Evolutionary conservation across 1,284 basidiomycete genomes (phyloP), one percentile per base, ranked within the genome.

Genomic region (Cutaneotrichosporon sp.): DNA sequence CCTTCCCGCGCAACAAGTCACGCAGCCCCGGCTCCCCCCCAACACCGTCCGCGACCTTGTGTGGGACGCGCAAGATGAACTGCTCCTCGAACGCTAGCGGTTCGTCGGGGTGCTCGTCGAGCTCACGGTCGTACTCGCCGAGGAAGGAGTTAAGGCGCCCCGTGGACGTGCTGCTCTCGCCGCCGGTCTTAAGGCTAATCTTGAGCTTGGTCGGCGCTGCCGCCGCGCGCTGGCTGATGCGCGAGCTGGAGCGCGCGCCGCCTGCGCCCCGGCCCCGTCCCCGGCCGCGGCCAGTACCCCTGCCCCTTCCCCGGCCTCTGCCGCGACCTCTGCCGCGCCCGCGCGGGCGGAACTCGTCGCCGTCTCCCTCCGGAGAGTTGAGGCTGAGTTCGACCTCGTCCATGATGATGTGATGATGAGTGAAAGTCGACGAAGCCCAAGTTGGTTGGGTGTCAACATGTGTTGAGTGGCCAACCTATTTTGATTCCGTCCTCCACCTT

Each of bases 61-160:
- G 87, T 0, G 93, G 93, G 83, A 99, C 87, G 45, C 95, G 82
- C 33, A 99, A 82, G 60, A 99, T 89, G 75, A 99, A 97, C 74
- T 99, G 95, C 80, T 99, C 97, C 80, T 99, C 97, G 72, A 99
- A 98, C 4, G 88, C 88, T 61, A 99, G 80, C 36, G 83, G 83
- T 59, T 86, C 85, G 55, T 98, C 95, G 65, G 97, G 92, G 64
- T 95, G 91, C 64, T 92, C 94, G 78, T 99, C 95, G 59, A 99
- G 82, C 76, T 98, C 97, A 46, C 95, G 83, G 80, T 98, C 94
- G 75, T 92, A 95, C 22, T 89, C 84, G 24, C 91, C 92, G 55
- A 95, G 78, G 77, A 92, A 93, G 50, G 87, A 90, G 84, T 86
- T 88, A 62, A 66, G 67, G 29, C 70, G 64, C 7, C 65, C 71